Evolutionary conservation across 208 protist genomes (phyloP), one percentile per base, ranked within the genome.

Genomic region (Leishmania lainsoni): DNA sequence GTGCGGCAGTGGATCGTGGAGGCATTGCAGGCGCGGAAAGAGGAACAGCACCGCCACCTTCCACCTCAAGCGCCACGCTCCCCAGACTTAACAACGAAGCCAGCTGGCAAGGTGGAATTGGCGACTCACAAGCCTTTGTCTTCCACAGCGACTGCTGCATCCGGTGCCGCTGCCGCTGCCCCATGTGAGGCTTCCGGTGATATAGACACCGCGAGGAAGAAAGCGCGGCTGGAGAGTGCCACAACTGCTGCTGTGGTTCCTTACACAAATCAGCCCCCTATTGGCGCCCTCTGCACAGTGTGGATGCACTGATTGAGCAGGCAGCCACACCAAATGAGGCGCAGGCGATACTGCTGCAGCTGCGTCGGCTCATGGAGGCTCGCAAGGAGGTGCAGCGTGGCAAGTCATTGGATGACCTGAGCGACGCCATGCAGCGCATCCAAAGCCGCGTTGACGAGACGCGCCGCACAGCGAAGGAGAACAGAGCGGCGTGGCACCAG

Each of bases 1-100:
- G 89, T 98, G 72, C 93, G 89, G 54, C 85, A 81, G 45, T 98
- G 95, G 93, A 96, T 98, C 54, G 78, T 95, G 16, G 79, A 87
- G 26, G 89, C 86, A 49, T 81, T 98, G 35, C 83, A 93, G 65
- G 77, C 76, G n/a, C 89, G 83, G 29, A 89, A 87, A 76, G 81
- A 87, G 32, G 82, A 85, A 68, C 79, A 86, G 68, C 79, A 76
- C 51, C 81, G 83, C 73, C 82, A 81, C 20, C 69, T 42, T 54
- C 69, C 22, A 22, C 54, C 56, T 56, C 77, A 63, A 63, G 54
- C 63, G 69, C 56, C 73, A 16, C 72, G 58, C 68, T 51, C 75
- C 22, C 56, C 59, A 3, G 68, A 69, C 54, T 63, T 78, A 8
- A 65, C 78, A 32, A 48, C 77, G 39, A 65, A 54, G 5, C 52